Conservation (phyloP, 2,329 filamentous ascomycete genomes). For the Talaromyces pinophilus region DNA sequence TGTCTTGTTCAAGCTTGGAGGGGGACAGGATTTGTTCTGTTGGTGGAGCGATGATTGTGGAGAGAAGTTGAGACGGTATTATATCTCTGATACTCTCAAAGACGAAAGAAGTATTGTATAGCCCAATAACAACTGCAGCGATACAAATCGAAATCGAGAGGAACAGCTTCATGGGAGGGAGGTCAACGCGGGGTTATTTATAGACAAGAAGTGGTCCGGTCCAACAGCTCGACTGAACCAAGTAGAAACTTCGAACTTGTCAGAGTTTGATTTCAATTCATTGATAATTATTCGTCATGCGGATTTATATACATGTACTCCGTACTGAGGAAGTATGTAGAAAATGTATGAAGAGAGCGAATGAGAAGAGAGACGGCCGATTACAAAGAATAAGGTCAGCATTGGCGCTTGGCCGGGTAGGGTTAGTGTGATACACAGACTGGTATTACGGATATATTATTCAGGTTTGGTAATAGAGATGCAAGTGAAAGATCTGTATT, state of each 20-base stretch:
- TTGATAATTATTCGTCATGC: slow-evolving; percentile 5
- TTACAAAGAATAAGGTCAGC: slow-evolving; percentile 25
- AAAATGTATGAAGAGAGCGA: neutral
- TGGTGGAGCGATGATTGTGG: neutral
- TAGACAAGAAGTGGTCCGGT: slow-evolving; percentile 24
- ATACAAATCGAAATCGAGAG: slow-evolving; percentile 42
- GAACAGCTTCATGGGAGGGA: slow-evolving; percentile 39
- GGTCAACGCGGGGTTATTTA: slow-evolving; percentile 32
- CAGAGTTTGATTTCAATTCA: slow-evolving; percentile 1
- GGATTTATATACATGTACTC: neutral
- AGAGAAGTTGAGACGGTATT: neutral
- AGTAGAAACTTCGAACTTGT: slow-evolving; percentile 27
- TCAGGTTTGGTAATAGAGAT: neutral
- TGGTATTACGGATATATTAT: slow-evolving; percentile 22
- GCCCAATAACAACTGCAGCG: slow-evolving; percentile 34
- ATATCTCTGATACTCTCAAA: neutral
- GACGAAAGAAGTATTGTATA: slow-evolving; percentile 1
- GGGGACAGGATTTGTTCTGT: slow-evolving; percentile 7
- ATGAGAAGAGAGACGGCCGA: slow-evolving; percentile 7
- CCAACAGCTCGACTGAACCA: slow-evolving; percentile 23
- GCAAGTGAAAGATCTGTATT: neutral
- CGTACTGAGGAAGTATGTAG: neutral
- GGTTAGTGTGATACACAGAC: slow-evolving; percentile 8
- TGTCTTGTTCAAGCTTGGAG: slow-evolving; percentile 14
- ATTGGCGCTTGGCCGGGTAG: neutral